These are phyloP conservation scores for Calamus simplicifolius DNA, from an alignment of 176 grass and related monocot species.

Conservation along the genomic window DNA sequence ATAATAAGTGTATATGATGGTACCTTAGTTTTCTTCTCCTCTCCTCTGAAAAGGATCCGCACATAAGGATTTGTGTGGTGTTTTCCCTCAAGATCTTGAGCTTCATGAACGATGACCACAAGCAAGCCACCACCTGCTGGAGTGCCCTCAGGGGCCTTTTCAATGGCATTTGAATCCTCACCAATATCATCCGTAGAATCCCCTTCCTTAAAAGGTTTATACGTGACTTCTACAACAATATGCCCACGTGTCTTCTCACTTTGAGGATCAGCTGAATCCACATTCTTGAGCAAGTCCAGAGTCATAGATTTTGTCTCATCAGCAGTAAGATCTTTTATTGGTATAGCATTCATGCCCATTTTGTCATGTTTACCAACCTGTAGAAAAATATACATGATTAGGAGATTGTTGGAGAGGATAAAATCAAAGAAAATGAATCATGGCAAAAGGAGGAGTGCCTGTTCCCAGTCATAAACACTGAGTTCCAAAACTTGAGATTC, in stretches of 20 bases:
- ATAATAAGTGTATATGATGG: background rate
- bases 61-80: conserved; percentile 82
- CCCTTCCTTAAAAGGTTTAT: conserved; percentile 62
- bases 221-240: conserved; percentile 49
- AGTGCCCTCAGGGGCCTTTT: conserved; percentile 69
- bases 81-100: conserved; percentile 78
- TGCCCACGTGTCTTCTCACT: conserved; percentile 71
- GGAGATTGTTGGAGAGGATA: background rate
- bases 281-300: conserved; percentile 63
- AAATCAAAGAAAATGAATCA: background rate
- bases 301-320: conserved; percentile 61
- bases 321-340: conserved; percentile 56
- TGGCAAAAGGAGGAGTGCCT: background rate
- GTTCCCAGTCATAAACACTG: conserved; percentile 27
- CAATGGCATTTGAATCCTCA: conserved; percentile 42
- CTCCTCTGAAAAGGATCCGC: conserved; percentile 55
- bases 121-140: conserved; percentile 72
- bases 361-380: conserved; percentile 79
- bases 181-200: conserved; percentile 42
- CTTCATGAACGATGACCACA: conserved; percentile 63
- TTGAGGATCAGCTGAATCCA: conserved; percentile 58
- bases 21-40: conserved; percentile 39
- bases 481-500: conserved; percentile 17
- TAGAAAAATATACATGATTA: background rate
- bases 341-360: conserved; percentile 57